phyloP scores from a whole-genome alignment of 202 grass and related monocot genomes.

The Carex sylvatica region DNA sequence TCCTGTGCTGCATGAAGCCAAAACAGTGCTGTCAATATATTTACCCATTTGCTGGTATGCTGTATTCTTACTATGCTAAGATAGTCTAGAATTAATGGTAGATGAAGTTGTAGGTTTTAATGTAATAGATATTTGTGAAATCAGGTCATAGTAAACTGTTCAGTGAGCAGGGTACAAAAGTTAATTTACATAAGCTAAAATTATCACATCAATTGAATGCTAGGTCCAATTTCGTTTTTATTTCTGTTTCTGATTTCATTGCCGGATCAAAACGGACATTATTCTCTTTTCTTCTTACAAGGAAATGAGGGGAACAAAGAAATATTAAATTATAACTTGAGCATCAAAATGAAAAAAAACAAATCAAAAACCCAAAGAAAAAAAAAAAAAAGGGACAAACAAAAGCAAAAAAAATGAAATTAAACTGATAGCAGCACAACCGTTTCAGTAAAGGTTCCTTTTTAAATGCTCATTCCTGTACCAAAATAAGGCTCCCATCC shows the following conservation, averaged over 20 bases:
- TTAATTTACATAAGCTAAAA: neutral
- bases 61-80: neutral
- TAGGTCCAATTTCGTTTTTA: neutral
- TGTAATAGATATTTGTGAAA: neutral
- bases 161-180: neutral
- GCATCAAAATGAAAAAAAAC: neutral
- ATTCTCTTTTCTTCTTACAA: neutral
- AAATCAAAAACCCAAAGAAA: neutral
- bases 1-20: too few relatives aligned
- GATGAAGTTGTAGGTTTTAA: neutral
- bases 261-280: neutral
- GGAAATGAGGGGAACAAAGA: neutral
- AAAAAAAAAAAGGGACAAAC: neutral
- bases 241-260: neutral
- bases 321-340: neutral
- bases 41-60: neutral
- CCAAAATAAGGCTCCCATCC: conserved; percentile 6
- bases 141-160: neutral
- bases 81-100: neutral
- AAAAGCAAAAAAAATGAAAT: too few relatives aligned
- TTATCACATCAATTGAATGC: neutral
- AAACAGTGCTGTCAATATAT: too few relatives aligned
- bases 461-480: neutral
- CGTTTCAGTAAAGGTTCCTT: neutral
- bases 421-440: neutral